Base-by-base conservation (phyloP, 2,329 filamentous ascomycete species). In the Trichoderma cornu-damae region DNA sequence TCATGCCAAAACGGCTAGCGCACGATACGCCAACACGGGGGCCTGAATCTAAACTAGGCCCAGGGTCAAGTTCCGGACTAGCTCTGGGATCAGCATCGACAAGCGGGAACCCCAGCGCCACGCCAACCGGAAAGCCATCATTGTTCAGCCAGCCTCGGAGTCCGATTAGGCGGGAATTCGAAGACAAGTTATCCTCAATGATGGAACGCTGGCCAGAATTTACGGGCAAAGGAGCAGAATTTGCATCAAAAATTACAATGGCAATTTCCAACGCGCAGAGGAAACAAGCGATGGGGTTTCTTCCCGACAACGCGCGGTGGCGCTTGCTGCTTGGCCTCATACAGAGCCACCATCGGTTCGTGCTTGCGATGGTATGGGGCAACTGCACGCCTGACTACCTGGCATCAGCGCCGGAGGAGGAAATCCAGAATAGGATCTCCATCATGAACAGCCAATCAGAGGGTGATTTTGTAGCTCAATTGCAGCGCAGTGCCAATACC, bases 271-370 rank as follows among this genome's bases (percentile, higher is more conserved):
- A 59, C 8, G 52, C 63, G 24, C 68, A 67, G 18, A 63, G 64
- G 34, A 54, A 64, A 12, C 61, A 62, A 24, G 54, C 59, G 2
- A 59, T 53, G 20, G 72, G 71, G 2, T 66, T 70, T 50, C 54
- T 73, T 4, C 65, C 63, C 2, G 70, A 75, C 53, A 63, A 65
- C n/a, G 58, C 62, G 6, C 73, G 69, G 24, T 75, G 73, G 73
- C 67, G 65, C n/a, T 20, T 44, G 11, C 58, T 63, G 8, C 64
- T 75, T 0, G 47, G 61, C 16, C 61, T 62, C 11, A 51, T 72
- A 7, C 59, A 69, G 4, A 55, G 47, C 1, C 58, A 68, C 8
- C 58, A 68, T 4, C 66, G 68, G 14, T 71, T 76, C 59, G 66
- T 68, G 16, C 60, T 66, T 4, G 69, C 68, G 1, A 57, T 71